These are phyloP conservation scores for Coleophoma crateriformis DNA, from an alignment of 2,329 filamentous ascomycete species.

Conservation along the genomic window DNA sequence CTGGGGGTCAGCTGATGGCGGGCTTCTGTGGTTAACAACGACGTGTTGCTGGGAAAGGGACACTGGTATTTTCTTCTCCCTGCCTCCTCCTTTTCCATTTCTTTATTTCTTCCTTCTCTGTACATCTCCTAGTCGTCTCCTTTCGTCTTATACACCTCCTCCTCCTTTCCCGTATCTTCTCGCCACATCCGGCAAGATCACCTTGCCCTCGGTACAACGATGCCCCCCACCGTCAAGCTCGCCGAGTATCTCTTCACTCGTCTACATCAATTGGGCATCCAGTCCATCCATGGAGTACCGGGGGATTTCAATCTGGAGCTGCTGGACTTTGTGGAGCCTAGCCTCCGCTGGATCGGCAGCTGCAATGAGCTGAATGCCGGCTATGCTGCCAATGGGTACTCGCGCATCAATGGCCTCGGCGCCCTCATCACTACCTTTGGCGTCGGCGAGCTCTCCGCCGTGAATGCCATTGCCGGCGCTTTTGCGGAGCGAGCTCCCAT, in stretches of 20 bases:
- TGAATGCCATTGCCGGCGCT: conserved; percentile 52
- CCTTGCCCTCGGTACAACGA: too few species aligned
- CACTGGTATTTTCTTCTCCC: too few species aligned
- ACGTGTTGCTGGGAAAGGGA: too few species aligned
- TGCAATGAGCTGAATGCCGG: conserved; percentile 67
- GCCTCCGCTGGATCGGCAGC: conserved; percentile 58
- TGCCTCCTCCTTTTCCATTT: too few species aligned
- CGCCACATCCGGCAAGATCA: too few species aligned
- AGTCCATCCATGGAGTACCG: conserved; percentile 60
- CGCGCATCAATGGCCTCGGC: conserved; percentile 39
- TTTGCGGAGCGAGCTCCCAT: conserved; percentile 49
- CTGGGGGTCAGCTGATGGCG: too few species aligned
- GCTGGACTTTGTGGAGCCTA: conserved; percentile 55
- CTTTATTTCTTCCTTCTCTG: too few species aligned
- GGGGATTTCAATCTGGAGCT: conserved; percentile 66
- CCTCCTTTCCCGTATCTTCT: too few species aligned
- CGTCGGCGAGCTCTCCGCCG: conserved; percentile 45
- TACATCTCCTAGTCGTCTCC: too few species aligned
- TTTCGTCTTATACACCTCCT: too few species aligned
- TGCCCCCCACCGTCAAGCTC: conserved; percentile 35
- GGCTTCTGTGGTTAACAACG: too few species aligned
- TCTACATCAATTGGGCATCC: conserved; percentile 55
- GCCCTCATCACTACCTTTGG: conserved; percentile 44
- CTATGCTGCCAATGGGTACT: conserved; percentile 46
- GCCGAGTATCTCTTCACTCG: conserved; percentile 61